These are phyloP conservation scores for Plantago major DNA, from an alignment of 257 asterid species.

Conservation along the genomic window DNA sequence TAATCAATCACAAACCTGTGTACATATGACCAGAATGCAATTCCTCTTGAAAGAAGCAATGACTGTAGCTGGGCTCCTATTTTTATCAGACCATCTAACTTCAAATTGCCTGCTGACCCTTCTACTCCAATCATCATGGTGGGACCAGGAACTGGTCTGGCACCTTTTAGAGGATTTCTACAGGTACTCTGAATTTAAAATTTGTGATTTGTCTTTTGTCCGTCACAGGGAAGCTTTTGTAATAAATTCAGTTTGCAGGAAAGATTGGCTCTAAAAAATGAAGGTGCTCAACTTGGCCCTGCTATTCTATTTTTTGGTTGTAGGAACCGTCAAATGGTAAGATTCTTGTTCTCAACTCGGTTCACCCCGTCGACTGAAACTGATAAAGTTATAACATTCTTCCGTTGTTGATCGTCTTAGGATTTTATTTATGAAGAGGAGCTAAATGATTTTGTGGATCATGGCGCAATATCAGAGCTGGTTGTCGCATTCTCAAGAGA, in stretches of 20 bases:
- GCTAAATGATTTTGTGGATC: constrained; percentile 44
- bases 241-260: constrained; percentile 41
- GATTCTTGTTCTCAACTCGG: constrained; percentile 10
- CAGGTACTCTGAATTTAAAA: constrained; percentile 33
- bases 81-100: constrained; percentile 66
- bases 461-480: constrained; percentile 63
- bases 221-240: constrained; percentile 8
- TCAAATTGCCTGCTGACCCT: constrained; percentile 65
- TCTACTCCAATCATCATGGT: constrained; percentile 63
- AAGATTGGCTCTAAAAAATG: constrained; percentile 52
- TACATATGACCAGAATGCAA: constrained; percentile 44
- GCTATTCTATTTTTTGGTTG: constrained; percentile 68
- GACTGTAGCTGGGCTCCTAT: constrained; percentile 65
- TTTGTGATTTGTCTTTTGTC: constrained; percentile 9
- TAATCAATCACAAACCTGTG: constrained; percentile 8
- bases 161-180: constrained; percentile 78
- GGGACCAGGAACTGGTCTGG: constrained; percentile 87
- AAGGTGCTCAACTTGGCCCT: constrained; percentile 64
- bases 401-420: constrained; percentile 28
- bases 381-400: constrained; percentile 5
- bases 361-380: constrained; percentile 2
- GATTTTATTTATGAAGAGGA: constrained; percentile 75
- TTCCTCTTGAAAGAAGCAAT: constrained; percentile 44
- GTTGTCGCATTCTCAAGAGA: constrained; percentile 74
- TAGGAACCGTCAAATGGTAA: constrained; percentile 67